A percentile compares a stretch with the other conserved stretches of the same genome.
phyloP scores from a whole-genome alignment of 352 stramenopile genomes.

The Globisporangium cylindrosporum region DNA sequence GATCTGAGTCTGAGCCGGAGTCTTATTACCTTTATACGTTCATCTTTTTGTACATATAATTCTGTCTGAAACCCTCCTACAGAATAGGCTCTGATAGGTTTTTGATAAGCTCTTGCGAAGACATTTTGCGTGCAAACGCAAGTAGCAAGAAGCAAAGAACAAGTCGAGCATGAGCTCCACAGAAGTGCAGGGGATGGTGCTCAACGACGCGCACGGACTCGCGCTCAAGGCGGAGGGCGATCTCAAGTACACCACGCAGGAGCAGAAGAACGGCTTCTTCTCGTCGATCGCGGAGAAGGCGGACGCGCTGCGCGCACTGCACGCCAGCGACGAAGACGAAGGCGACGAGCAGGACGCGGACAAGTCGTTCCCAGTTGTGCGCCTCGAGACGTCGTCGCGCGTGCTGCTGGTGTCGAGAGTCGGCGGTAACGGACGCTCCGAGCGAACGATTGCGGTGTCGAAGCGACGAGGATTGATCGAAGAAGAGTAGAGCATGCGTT shows the following conservation, averaged over 20 bases:
- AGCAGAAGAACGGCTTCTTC: slow-evolving; percentile 74
- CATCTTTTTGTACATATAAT: neutral
- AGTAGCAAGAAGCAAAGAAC: neutral
- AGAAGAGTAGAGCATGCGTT: slow-evolving; percentile 23
- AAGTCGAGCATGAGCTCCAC: slow-evolving; percentile 29
- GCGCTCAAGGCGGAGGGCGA: slow-evolving; percentile 66
- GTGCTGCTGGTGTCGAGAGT: slow-evolving; percentile 64
- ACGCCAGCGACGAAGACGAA: slow-evolving; percentile 25
- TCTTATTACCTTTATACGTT: too few relatives aligned
- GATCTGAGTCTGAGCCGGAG: neutral
- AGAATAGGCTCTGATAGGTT: neutral
- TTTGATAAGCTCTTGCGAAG: too few relatives aligned
- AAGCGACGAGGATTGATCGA: slow-evolving; percentile 30
- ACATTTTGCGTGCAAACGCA: neutral
- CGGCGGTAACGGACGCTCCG: slow-evolving; percentile 23
- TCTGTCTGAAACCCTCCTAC: neutral
- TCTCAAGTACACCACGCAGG: slow-evolving; percentile 41
- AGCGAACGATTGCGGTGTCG: slow-evolving; percentile 66
- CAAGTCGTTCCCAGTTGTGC: slow-evolving; percentile 39
- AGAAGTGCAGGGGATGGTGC: slow-evolving; percentile 55
- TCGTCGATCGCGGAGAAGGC: slow-evolving; percentile 67
- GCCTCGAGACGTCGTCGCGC: slow-evolving; percentile 48
- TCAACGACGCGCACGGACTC: slow-evolving; percentile 76
- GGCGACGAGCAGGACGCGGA: slow-evolving; percentile 19
- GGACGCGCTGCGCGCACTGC: slow-evolving; percentile 43